Conservation (phyloP, 768 basidiomycete genomes). For the Russula lepida region DNA sequence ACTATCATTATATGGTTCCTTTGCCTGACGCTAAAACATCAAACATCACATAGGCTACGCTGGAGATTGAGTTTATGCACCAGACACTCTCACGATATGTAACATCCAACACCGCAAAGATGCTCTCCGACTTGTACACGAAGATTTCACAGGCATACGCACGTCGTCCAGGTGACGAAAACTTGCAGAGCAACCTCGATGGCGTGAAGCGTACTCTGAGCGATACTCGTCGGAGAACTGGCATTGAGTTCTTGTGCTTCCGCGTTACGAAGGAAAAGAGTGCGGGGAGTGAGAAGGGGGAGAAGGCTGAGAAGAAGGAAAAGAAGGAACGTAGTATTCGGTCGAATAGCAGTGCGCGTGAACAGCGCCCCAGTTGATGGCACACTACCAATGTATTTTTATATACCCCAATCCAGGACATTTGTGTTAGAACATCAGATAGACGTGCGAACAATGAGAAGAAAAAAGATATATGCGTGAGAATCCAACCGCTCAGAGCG, state of each 20-base stretch:
- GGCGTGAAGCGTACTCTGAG: slow-evolving; percentile 85
- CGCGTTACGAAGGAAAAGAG: slow-evolving; percentile 50
- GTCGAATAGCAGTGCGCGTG: slow-evolving; percentile 4
- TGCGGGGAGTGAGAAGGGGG: slow-evolving; percentile 16
- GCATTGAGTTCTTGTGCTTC: slow-evolving; percentile 94
- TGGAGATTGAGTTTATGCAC: slow-evolving; percentile 99
- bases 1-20: background rate
- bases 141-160: slow-evolving; percentile 91
- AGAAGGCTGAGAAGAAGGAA: slow-evolving; percentile 17
- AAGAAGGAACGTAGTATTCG: slow-evolving; percentile 8
- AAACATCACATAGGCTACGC: slow-evolving; percentile 63
- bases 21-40: background rate
- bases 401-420: background rate
- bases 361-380: slow-evolving; percentile 1
- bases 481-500: background rate
- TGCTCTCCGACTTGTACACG: slow-evolving; percentile 86
- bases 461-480: background rate
- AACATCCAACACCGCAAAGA: slow-evolving; percentile 68
- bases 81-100: slow-evolving; percentile 90
- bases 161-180: slow-evolving; percentile 76
- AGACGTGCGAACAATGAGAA: background rate
- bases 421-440: slow-evolving; percentile 32
- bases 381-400: background rate
- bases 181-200: slow-evolving; percentile 80
- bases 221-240: slow-evolving; percentile 83